Evolutionary conservation across 495 filamentous ascomycete species (phyloP).

Genomic region (Evansstolkia leycettana): DNA sequence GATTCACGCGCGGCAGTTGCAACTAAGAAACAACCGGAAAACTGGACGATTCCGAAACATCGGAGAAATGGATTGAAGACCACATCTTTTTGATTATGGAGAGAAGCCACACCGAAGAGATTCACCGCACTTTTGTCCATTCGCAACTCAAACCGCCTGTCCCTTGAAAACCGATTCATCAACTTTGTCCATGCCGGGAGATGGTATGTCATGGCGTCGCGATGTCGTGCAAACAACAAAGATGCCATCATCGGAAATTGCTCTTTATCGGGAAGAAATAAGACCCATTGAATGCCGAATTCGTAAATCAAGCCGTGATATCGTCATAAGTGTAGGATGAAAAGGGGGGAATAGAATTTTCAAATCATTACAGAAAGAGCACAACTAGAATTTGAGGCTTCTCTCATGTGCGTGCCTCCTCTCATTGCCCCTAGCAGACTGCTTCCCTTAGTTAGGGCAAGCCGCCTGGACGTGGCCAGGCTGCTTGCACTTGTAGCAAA

Average conservation of each 20-base stretch:
- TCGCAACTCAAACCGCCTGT: conserved; percentile 18
- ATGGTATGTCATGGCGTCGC: conserved; percentile 5
- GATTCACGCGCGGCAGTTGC: too few relatives aligned
- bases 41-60: too few relatives aligned
- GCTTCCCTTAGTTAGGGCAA: conserved; percentile 60
- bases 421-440: conserved; percentile 4
- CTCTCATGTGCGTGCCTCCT: neutral
- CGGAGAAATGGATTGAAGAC: conserved; percentile 1
- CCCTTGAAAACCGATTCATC: conserved; percentile 8
- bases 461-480: conserved; percentile 88
- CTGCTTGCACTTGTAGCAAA: conserved; percentile 99
- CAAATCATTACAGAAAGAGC: conserved; percentile 9
- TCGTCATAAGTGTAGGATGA: conserved; percentile 4
- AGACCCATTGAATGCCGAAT: conserved; percentile 10
- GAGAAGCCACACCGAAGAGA: conserved; percentile 5
- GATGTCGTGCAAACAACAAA: too few relatives aligned
- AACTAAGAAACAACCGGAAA: too few relatives aligned
- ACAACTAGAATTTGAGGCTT: conserved; percentile 5
- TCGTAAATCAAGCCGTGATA: conserved; percentile 16
- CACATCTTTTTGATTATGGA: conserved; percentile 10
- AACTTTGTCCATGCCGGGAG: conserved; percentile 7
- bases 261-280: conserved; percentile 3
- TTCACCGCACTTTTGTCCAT: conserved; percentile 13
- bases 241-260: conserved; percentile 2
- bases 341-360: conserved; percentile 4